Base-by-base conservation (phyloP, 371 early-diverging fungal species). In the Saksenaea vasiformis region DNA sequence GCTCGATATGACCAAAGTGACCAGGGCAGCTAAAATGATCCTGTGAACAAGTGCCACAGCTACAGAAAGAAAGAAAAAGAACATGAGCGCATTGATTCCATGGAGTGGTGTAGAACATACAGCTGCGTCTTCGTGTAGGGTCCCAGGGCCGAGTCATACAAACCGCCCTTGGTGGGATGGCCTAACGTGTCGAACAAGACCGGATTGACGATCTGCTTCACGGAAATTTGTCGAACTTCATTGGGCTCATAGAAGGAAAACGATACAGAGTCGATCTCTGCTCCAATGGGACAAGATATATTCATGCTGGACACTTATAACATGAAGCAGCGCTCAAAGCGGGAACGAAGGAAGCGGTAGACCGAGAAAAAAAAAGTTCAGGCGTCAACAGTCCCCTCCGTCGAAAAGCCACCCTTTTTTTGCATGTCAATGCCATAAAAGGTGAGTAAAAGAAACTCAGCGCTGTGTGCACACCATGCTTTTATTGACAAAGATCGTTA, bases 1-100 rank as follows among this genome's bases (percentile, higher is more conserved):
- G 87, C 71, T 99, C 98, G 61, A 99, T 99, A 76, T 99, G 99
- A 38, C 99, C 99, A 86, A 98, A 99, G 70, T 99, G 99, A 34
- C 99, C 99, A 15, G 97, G 95, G 73, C 99, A 99, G 37, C 84
- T 78, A 69, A 86, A 87, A 77, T 90, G 83, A 57, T 87, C 87
- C 65, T 95, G 85, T 7, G 85, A 84, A 83, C 98, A 98, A 10
- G 98, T 98, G 0, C 83, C 85, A 79, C 98, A 98, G 28, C 93
- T 93, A 73, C 8, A 51, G 35, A 54, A 57, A 43, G 27, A 39
- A 39, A 39, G 56, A 17, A 31, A 1, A 60, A 51, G 1, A 8
- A 53, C 17, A 44, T 17, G 7, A 41, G 44, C 10, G 27, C 4
- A 24, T 14, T 24, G 37, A 22, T 47, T 22, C 8, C 22, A 19